Percentiles rank a stretch among this genome's conserved stretches.
phyloP scores from a whole-genome alignment of 2,329 filamentous ascomycete species.

The Metarhizium rileyi region DNA sequence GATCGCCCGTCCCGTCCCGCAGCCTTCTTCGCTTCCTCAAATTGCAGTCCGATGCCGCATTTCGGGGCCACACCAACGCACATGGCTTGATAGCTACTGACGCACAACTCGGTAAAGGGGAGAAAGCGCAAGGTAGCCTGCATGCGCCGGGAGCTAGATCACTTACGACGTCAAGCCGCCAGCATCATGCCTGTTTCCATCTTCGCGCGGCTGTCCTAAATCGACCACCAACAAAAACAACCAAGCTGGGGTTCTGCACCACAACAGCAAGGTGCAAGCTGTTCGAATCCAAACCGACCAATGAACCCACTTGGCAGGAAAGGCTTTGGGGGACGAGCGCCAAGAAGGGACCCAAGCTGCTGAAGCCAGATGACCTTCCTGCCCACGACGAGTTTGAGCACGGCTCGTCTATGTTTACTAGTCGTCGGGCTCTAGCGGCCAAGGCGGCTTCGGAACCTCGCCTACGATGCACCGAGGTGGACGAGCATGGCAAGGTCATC shows the following conservation, averaged over 20 bases:
- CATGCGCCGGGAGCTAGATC: background rate
- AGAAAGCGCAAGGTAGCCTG: slow-evolving; percentile 7
- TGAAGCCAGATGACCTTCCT: slow-evolving; percentile 51
- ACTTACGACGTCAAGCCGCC: background rate
- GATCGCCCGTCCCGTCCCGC: slow-evolving; percentile 39
- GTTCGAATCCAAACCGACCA: slow-evolving; percentile 10
- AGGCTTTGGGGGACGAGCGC: slow-evolving; percentile 35
- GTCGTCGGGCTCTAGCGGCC: slow-evolving; percentile 58
- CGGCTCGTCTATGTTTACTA: slow-evolving; percentile 50
- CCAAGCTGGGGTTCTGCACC: slow-evolving; percentile 17
- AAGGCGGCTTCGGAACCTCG: slow-evolving; percentile 79
- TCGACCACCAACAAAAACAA: background rate
- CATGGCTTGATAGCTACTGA: slow-evolving; percentile 4
- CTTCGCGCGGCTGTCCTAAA: background rate
- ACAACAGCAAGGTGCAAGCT: slow-evolving; percentile 14
- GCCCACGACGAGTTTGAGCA: slow-evolving; percentile 47
- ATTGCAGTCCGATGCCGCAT: slow-evolving; percentile 54
- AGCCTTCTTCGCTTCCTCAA: slow-evolving; percentile 63
- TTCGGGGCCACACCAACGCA: slow-evolving; percentile 31
- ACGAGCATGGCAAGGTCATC: slow-evolving; percentile 84
- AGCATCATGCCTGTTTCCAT: background rate
- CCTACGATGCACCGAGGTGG: slow-evolving; percentile 88
- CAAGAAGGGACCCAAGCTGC: slow-evolving; percentile 28
- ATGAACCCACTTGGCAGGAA: slow-evolving; percentile 35
- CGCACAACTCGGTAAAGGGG: slow-evolving; percentile 12